Conservation (phyloP, 73 alveolate genomes). For the Paramecium tetraurelia region DNA sequence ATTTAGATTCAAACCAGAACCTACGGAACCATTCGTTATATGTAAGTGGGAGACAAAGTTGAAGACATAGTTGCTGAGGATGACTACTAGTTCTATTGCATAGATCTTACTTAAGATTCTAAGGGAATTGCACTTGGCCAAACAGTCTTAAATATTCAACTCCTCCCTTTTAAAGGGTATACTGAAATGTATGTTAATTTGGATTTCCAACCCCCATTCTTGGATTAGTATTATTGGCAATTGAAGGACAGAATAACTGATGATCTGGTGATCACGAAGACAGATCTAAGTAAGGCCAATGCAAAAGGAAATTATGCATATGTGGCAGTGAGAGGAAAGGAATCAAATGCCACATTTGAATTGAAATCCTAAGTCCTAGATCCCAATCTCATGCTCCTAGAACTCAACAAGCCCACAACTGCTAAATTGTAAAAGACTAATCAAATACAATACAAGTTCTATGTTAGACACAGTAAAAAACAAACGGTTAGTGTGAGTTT, state of each 20-base stretch:
- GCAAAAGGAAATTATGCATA: not conserved
- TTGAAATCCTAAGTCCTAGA: not conserved
- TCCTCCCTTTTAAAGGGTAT: not conserved
- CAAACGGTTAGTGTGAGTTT: not conserved
- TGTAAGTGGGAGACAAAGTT: not conserved
- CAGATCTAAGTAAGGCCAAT: not conserved
- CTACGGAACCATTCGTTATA: not conserved
- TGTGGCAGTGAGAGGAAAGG: not conserved
- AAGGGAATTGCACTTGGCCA: too few relatives aligned
- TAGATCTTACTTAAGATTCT: not conserved
- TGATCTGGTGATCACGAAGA: not conserved
- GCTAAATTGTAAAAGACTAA: not conserved
- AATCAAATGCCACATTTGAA: not conserved
- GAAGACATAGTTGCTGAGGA: not conserved
- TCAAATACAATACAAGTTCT: not conserved
- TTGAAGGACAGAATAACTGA: not conserved
- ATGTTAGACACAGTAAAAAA: not conserved
- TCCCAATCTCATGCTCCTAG: not conserved
- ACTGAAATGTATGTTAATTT: slow-evolving; percentile 3
- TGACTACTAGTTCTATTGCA: not conserved
- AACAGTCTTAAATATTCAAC: not conserved
- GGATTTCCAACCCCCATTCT: not conserved
- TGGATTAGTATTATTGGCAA: not conserved
- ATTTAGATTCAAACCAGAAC: not conserved
- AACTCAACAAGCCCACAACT: not conserved